Evolutionary conservation across 306 rosid species (phyloP), one percentile per base, ranked within the genome.

Genomic region (Notholithocarpus densiflorus): DNA sequence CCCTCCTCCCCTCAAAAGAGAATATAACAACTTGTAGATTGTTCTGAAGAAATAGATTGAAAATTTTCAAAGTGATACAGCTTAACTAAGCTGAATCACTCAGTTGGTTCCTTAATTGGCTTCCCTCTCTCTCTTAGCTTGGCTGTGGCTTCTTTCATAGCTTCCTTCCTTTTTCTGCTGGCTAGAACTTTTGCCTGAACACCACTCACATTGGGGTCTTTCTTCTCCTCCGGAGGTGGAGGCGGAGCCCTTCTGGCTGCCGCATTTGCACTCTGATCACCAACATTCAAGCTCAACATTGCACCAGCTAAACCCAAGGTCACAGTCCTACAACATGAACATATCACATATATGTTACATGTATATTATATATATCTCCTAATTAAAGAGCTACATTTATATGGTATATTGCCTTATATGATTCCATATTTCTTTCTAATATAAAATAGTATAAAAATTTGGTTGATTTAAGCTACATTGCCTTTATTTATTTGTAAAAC

Each of bases 121-220:
- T 89, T 89, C 68, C 98, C 97, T 75, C 75, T 82, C 68, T 87
- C 84, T 86, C 94, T 89, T 11, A 90, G 87, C 82, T 86, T 89
- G 56, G 92, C 92, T 11, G 85, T 5, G 11, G 51, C 72, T 75
- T 88, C 90, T 83, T 91, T 91, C 94, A 95, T 79, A 62, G 97
- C 96, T 64, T 95, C 93, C 90, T 95, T 95, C 84, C 99, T 93
- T 90, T 72, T 90, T 80, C 89, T 93, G 91, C 96, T 90, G 29
- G 98, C 97, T 64, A 95, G 56, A 68, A 95, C 94, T 82, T 95
- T 95, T 2, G 98, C 99, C 79, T 74, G 74, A 76, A 89, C 90
- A 20, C 92, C 99, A 68, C 93, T 90, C 84, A 93, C 79, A 78
- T 87, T 91, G 4, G 97, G 99, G 62, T 93, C 99, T 83, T 56